phyloP scores from a whole-genome alignment of 305 asterid species.

The Withania somnifera region DNA sequence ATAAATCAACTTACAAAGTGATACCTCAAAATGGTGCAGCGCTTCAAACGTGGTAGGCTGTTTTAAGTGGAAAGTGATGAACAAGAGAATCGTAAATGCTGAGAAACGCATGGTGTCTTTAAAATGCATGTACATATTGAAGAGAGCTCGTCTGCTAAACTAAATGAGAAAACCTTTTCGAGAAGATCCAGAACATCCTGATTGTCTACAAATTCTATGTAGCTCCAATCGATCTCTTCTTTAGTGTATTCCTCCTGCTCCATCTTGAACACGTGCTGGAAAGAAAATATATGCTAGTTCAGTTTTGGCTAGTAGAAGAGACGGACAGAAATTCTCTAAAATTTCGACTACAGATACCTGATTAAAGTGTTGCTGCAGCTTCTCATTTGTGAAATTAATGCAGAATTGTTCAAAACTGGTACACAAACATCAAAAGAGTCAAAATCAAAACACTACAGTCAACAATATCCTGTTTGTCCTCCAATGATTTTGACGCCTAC shows the following conservation, averaged over 20 bases:
- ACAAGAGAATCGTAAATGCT: not conserved
- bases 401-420: slow-evolving; percentile 95
- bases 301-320: slow-evolving; percentile 6
- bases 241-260: slow-evolving; percentile 93
- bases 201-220: slow-evolving; percentile 88
- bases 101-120: not conserved
- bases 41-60: not conserved
- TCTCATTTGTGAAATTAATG: slow-evolving; percentile 92
- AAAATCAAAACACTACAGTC: not conserved
- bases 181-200: slow-evolving; percentile 90
- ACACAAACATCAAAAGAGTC: not conserved
- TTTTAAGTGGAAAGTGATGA: not conserved
- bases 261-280: slow-evolving; percentile 93
- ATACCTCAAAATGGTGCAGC: not conserved
- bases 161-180: slow-evolving; percentile 54
- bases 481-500: slow-evolving; percentile 27
- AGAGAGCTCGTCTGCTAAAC: not conserved
- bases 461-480: not conserved
- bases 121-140: not conserved
- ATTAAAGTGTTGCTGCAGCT: slow-evolving; percentile 97
- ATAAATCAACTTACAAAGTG: not conserved
- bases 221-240: slow-evolving; percentile 95
- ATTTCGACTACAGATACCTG: slow-evolving; percentile 41
- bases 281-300: slow-evolving; percentile 5
- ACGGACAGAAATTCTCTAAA: slow-evolving; percentile 2